phyloP scores from a whole-genome alignment of 2,329 filamentous ascomycete genomes.

The Phialophora macrospora region DNA sequence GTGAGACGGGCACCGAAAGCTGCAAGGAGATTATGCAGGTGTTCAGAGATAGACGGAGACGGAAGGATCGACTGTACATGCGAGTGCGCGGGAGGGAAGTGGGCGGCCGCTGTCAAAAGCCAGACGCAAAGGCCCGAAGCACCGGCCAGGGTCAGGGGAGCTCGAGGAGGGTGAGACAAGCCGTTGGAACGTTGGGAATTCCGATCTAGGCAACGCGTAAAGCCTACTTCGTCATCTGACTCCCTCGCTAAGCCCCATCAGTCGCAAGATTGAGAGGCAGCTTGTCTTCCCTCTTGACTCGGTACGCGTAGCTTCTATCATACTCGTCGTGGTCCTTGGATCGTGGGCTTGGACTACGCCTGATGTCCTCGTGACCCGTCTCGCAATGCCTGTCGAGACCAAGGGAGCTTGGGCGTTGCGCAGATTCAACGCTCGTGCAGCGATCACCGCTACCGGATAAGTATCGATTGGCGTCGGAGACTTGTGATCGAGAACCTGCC shows the following conservation, averaged over 20 bases:
- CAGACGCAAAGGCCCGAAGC: background rate
- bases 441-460: slow-evolving; percentile 15
- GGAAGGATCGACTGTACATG: slow-evolving; percentile 13
- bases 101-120: slow-evolving; percentile 16
- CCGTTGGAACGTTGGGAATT: background rate
- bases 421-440: background rate
- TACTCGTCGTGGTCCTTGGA: background rate
- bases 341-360: background rate
- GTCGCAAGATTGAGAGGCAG: background rate
- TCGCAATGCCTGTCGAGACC: background rate
- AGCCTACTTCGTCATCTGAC: slow-evolving; percentile 14
- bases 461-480: slow-evolving; percentile 28
- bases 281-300: background rate
- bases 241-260: background rate
- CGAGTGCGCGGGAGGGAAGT: slow-evolving; percentile 12
- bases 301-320: background rate
- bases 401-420: background rate
- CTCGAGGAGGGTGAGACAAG: slow-evolving; percentile 3
- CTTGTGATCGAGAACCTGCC: slow-evolving; percentile 22
- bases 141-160: background rate
- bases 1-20: slow-evolving; percentile 23
- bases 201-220: background rate
- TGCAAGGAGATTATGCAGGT: background rate
- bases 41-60: slow-evolving; percentile 11
- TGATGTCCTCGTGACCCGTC: background rate